A percentile compares a stretch with the other conserved stretches of the same genome.
Evolutionary conservation across 2,329 filamentous ascomycete genomes (phyloP).

Genomic region (Epichloe gansuensis): DNA sequence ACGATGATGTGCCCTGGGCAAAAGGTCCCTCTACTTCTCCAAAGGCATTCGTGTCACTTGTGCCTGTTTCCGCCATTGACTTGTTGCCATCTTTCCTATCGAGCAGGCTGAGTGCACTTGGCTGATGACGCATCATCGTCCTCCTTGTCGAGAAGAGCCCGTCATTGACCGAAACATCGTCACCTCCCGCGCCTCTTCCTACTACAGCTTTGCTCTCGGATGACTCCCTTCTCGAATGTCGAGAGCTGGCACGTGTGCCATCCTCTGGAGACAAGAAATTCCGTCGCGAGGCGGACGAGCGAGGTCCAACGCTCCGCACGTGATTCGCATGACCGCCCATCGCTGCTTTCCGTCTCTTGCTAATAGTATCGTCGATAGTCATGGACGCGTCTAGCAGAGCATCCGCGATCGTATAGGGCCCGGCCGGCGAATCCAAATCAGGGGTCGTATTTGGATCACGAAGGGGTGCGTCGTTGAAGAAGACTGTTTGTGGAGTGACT

Average conservation of each 20-base stretch:
- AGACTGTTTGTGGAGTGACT: constrained; percentile 75
- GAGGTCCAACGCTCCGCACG: constrained; percentile 23
- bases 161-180: constrained; percentile 25
- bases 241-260: constrained; percentile 20
- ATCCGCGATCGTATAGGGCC: constrained; percentile 71
- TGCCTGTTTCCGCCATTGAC: constrained; percentile 44
- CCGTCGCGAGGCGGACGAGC: constrained; percentile 13
- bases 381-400: constrained; percentile 85
- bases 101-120: constrained; percentile 46
- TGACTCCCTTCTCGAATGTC: constrained; percentile 25
- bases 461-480: constrained; percentile 69
- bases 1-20: constrained; percentile 18
- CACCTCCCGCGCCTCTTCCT: constrained; percentile 14
- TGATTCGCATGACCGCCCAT: constrained; percentile 38
- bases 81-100: constrained; percentile 47
- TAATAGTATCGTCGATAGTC: constrained; percentile 59
- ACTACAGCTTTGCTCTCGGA: constrained; percentile 17
- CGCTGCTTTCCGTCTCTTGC: constrained; percentile 38
- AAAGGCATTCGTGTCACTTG: constrained; percentile 45
- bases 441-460: constrained; percentile 24
- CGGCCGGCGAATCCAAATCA: constrained; percentile 20
- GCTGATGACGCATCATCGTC: constrained; percentile 41
- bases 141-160: constrained; percentile 30
- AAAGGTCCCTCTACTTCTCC: constrained; percentile 48
- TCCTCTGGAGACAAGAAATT: constrained; percentile 20